phyloP scores from a whole-genome alignment of 2,329 filamentous ascomycete genomes.

The Colletotrichum sp. region DNA sequence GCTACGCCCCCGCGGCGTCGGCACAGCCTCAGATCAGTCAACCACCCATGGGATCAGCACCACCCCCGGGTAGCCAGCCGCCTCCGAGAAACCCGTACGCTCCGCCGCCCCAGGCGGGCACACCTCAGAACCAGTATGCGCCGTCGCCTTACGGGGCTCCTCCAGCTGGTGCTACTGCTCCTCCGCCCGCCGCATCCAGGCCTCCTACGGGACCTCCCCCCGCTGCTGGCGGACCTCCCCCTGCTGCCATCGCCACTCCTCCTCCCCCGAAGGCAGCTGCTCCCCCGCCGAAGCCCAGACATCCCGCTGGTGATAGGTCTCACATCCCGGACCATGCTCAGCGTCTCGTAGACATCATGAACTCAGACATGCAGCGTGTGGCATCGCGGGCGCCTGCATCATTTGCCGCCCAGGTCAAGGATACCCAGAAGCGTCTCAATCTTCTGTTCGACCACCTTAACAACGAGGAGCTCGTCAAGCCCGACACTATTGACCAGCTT shows the following conservation, averaged over 20 bases:
- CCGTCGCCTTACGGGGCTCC: conserved; percentile 56
- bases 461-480: conserved; percentile 88
- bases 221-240: conserved; percentile 36
- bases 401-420: conserved; percentile 88
- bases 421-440: conserved; percentile 90
- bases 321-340: conserved; percentile 83
- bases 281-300: conserved; percentile 64
- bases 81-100: conserved; percentile 45
- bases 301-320: conserved; percentile 85
- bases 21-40: conserved; percentile 56
- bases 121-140: conserved; percentile 63
- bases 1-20: conserved; percentile 75
- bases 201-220: conserved; percentile 46
- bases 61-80: conserved; percentile 48
- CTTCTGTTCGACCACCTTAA: conserved; percentile 98
- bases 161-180: conserved; percentile 32
- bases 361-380: conserved; percentile 85
- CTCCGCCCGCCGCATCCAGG: conserved; percentile 34
- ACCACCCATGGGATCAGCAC: conserved; percentile 38
- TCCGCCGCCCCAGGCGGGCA: conserved; percentile 50
- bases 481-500: conserved; percentile 75
- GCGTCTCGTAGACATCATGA: conserved; percentile 81
- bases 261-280: conserved; percentile 52
- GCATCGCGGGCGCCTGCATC: conserved; percentile 84
- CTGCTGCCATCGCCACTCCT: conserved; percentile 42